Evolutionary conservation across 768 basidiomycete species (phyloP).

Genomic region (Kwoniella botswanensis): DNA sequence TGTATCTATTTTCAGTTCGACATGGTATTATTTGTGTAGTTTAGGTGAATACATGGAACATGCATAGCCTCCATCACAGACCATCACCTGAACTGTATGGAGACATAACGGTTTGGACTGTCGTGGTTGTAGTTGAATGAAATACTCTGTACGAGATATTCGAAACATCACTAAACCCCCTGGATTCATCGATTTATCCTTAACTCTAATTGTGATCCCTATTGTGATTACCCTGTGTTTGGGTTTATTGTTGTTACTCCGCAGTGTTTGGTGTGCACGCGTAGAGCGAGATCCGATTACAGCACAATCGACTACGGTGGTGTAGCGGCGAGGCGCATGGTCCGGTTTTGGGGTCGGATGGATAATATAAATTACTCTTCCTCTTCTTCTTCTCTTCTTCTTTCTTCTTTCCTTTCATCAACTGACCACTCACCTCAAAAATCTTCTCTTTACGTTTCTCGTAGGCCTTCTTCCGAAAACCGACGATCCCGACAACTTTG

Average conservation of each 20-base stretch:
- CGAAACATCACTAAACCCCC: conserved; percentile 10
- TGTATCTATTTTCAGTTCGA: no score
- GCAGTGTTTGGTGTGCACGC: conserved; percentile 5
- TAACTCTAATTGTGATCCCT: background rate
- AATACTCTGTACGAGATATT: conserved; percentile 11
- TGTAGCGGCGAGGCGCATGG: background rate
- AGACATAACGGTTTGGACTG: background rate
- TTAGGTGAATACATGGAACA: background rate
- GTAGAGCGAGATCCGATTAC: background rate
- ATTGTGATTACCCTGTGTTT: background rate
- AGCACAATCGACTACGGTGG: background rate
- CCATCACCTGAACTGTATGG: background rate
- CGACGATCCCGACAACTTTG: conserved; percentile 6
- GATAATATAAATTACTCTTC: conserved; percentile 9
- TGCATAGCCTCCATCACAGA: background rate
- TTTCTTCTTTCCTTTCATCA: conserved; percentile 13
- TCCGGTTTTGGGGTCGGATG: background rate
- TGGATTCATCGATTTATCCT: background rate
- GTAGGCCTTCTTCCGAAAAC: conserved; percentile 9
- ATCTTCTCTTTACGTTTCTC: conserved; percentile 10
- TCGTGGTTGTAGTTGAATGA: background rate
- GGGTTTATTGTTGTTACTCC: background rate
- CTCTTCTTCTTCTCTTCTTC: conserved; percentile 1
- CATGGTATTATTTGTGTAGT: no score
- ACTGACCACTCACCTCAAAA: conserved; percentile 13